Evolutionary conservation across 768 basidiomycete genomes (phyloP).

Genomic region (Lactarius quietus): DNA sequence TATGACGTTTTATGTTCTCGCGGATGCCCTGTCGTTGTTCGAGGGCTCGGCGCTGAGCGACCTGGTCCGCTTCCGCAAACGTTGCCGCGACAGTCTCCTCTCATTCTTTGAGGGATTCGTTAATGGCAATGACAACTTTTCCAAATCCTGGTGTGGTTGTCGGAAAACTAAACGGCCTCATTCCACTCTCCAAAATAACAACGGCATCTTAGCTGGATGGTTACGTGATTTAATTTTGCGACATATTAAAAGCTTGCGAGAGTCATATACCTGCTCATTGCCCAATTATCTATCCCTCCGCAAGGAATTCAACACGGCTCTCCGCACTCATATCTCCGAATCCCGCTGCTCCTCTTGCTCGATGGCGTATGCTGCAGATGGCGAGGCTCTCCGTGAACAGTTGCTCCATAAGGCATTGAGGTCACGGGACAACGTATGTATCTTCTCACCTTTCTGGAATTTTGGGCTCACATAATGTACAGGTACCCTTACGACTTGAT

Average conservation of each 20-base stretch:
- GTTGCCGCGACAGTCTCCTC: background rate
- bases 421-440: background rate
- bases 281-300: background rate
- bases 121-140: background rate
- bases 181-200: background rate
- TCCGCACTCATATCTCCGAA: background rate
- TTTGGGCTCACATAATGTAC: background rate
- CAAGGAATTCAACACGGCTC: background rate
- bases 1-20: background rate
- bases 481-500: background rate
- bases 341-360: background rate
- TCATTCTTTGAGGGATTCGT: background rate
- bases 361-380: background rate
- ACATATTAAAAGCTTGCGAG: background rate
- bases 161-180: background rate
- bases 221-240: background rate
- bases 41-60: background rate
- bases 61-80: background rate
- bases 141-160: background rate
- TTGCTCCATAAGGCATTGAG: background rate
- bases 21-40: background rate
- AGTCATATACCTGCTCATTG: background rate
- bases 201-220: background rate
- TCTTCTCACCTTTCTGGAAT: too few relatives aligned
- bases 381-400: background rate